phyloP scores from a whole-genome alignment of 306 rosid species.

The Quercus agrifolia region DNA sequence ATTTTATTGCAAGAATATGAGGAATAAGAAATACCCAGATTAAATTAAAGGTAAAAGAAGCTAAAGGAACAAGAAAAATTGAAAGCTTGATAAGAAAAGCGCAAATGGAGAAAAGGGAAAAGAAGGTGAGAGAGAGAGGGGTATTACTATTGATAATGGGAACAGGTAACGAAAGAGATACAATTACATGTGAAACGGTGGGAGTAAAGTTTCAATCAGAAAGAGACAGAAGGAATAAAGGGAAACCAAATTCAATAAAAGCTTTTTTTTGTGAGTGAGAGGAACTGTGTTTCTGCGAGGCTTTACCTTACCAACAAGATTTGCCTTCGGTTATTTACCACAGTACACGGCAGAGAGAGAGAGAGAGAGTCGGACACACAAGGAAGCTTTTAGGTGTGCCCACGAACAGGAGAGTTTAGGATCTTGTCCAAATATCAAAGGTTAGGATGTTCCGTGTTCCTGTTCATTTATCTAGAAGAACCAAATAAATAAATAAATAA shows the following conservation, averaged over 20 bases:
- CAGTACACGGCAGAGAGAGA: not conserved
- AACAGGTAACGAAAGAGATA: conserved; percentile 7
- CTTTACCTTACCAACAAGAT: not conserved
- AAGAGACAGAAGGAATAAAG: conserved; percentile 40
- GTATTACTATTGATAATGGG: not conserved
- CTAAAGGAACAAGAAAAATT: not conserved
- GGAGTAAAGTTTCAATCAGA: conserved; percentile 30
- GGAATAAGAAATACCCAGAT: conserved; percentile 5
- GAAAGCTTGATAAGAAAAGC: conserved; percentile 4
- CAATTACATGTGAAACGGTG: conserved; percentile 26
- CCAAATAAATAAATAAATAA: no score
- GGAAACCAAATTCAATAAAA: not conserved
- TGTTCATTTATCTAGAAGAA: no score
- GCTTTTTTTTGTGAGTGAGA: not conserved
- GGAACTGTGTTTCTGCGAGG: conserved; percentile 17
- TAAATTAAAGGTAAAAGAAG: conserved; percentile 12
- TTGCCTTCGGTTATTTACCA: not conserved
- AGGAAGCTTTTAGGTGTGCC: not conserved
- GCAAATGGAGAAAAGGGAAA: conserved; percentile 6
- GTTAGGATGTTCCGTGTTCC: not conserved
- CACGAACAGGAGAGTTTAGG: not conserved
- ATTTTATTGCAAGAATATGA: not conserved
- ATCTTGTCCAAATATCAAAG: not conserved
- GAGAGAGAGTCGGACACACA: not conserved
- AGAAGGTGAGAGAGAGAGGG: not conserved